These are phyloP conservation scores for Cyberlindnera xishuangbannaensis DNA, from an alignment of 805 yeast species.

Conservation along the genomic window DNA sequence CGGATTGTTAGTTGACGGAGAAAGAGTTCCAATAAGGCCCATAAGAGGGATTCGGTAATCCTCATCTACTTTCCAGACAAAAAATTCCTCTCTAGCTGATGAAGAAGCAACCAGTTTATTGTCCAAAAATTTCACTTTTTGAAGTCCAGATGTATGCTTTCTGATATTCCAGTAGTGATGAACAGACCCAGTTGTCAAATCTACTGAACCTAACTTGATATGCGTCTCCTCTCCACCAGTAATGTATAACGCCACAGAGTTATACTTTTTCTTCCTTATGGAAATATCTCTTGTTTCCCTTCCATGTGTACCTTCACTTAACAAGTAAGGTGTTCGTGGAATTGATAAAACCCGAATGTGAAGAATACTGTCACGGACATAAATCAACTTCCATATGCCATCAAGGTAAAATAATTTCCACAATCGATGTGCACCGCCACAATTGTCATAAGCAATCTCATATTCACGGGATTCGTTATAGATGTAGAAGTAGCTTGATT, in stretches of 20 bases:
- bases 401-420: constrained; percentile 50
- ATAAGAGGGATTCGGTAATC: constrained; percentile 38
- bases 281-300: constrained; percentile 80
- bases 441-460: constrained; percentile 62
- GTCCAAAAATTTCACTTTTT: constrained; percentile 58
- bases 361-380: constrained; percentile 51
- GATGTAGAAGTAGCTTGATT: constrained; percentile 67
- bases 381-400: constrained; percentile 41
- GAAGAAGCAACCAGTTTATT: constrained; percentile 44
- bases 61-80: constrained; percentile 62
- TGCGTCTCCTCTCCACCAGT: constrained; percentile 91
- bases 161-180: constrained; percentile 55
- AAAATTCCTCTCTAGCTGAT: constrained; percentile 86
- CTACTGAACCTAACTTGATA: constrained; percentile 46
- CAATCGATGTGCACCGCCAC: constrained; percentile 90
- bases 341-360: constrained; percentile 31
- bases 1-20: constrained; percentile 54
- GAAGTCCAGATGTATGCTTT: constrained; percentile 86
- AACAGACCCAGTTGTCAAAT: constrained; percentile 35
- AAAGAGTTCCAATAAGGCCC: constrained; percentile 44
- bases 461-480: constrained; percentile 77
- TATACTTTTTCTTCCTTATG: constrained; percentile 39
- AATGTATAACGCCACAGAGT: constrained; percentile 46
- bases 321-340: constrained; percentile 25
- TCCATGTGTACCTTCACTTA: constrained; percentile 77